A percentile compares a stretch with the other conserved stretches of the same genome.
phyloP scores from a whole-genome alignment of 495 filamentous ascomycete genomes.

The Penicillium soppii region DNA sequence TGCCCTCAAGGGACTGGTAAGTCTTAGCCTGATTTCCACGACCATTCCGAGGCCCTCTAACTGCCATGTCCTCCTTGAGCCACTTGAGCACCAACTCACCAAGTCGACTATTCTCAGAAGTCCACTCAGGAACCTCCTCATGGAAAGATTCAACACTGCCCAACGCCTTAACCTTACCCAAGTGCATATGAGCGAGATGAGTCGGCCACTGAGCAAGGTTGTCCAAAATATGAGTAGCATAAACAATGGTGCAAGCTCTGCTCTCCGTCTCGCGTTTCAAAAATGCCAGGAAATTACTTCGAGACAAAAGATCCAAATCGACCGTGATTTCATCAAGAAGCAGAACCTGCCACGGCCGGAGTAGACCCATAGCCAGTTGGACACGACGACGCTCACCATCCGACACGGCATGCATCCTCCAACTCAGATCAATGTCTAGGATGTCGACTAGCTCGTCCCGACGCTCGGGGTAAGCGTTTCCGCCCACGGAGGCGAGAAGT shows the following conservation, averaged over 20 bases:
- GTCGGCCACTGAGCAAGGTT: slow-evolving; percentile 91
- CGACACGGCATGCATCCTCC: slow-evolving; percentile 92
- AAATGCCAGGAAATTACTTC: slow-evolving; percentile 83
- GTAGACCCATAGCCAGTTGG: slow-evolving; percentile 91
- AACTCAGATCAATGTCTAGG: slow-evolving; percentile 85
- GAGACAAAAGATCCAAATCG: slow-evolving; percentile 83
- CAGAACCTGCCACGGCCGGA: slow-evolving; percentile 89
- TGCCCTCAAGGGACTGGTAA: slow-evolving; percentile 62
- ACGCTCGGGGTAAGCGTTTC: slow-evolving; percentile 74
- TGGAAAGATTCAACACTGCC: slow-evolving; percentile 63
- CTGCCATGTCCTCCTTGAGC: slow-evolving; percentile 79
- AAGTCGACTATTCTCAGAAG: slow-evolving; percentile 65
- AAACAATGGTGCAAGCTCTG: slow-evolving; percentile 86
- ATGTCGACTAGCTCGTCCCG: slow-evolving; percentile 84
- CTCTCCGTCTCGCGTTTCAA: slow-evolving; percentile 82
- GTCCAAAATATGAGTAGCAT: slow-evolving; percentile 96
- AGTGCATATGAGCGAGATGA: slow-evolving; percentile 91
- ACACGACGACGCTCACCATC: slow-evolving; percentile 91
- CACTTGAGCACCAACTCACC: slow-evolving; percentile 85
- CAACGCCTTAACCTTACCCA: slow-evolving; percentile 82
- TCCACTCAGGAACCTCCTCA: slow-evolving; percentile 37
- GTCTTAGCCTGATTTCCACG: slow-evolving; percentile 65
- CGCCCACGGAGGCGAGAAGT: slow-evolving; percentile 81
- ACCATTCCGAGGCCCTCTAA: slow-evolving; percentile 72
- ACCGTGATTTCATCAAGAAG: slow-evolving; percentile 97